Evolutionary conservation across 305 asterid species (phyloP).

Genomic region (Fraxinus nigra): DNA sequence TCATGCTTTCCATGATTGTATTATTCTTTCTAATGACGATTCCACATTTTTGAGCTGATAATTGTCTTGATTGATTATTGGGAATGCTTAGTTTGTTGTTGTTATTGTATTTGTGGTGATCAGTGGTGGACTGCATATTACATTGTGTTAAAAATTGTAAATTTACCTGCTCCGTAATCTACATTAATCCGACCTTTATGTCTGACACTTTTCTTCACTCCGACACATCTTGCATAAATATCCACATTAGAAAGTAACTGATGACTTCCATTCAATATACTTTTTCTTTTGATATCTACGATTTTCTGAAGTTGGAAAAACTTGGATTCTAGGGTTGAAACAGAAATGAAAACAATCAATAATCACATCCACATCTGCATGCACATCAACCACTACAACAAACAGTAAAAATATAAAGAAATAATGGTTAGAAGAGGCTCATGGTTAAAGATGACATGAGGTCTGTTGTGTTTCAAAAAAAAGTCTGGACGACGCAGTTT

Average conservation of each 20-base stretch:
- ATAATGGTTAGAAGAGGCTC: constrained; percentile 1
- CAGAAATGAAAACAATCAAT: constrained; percentile 1
- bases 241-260: not conserved
- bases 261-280: constrained; percentile 6
- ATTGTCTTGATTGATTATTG: not conserved
- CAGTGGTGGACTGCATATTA: not conserved
- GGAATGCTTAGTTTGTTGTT: not conserved
- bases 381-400: not conserved
- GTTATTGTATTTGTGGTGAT: constrained; percentile 1
- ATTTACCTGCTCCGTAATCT: not conserved
- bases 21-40: not conserved
- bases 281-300: constrained; percentile 7
- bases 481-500: not conserved
- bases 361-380: constrained; percentile 4
- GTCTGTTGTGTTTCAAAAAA: not conserved
- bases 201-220: constrained; percentile 12
- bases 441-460: constrained; percentile 8
- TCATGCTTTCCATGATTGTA: not conserved
- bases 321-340: constrained; percentile 6
- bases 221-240: not conserved
- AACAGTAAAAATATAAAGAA: not conserved
- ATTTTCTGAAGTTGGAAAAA: constrained; percentile 17
- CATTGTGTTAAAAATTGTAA: constrained; percentile 13
- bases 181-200: constrained; percentile 10
- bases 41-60: not conserved